Conservation (phyloP, 306 rosid genomes). For the Pyrus pyrifolia region DNA sequence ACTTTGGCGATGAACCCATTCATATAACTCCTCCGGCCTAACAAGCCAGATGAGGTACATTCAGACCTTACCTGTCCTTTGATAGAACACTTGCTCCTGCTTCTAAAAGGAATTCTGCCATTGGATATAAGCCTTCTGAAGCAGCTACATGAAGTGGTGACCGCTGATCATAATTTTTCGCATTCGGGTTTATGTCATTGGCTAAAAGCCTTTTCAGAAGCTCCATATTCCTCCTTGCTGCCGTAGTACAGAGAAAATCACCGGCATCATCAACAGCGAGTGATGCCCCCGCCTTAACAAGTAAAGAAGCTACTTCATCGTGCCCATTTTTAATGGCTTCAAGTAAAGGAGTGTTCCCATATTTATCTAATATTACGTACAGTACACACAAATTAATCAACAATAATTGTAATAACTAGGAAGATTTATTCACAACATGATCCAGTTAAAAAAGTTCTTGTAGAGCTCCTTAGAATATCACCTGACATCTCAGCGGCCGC, state of each 20-base stretch:
- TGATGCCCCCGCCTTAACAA: conserved; percentile 43
- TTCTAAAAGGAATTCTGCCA: conserved; percentile 39
- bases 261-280: conserved; percentile 47
- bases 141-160: conserved; percentile 62
- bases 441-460: not conserved
- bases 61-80: conserved; percentile 48
- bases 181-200: conserved; percentile 50
- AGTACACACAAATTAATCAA: conserved; percentile 2
- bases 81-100: conserved; percentile 61
- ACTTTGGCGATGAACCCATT: no score
- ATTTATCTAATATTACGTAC: conserved; percentile 34
- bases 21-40: no score
- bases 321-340: conserved; percentile 63
- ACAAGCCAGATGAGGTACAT: not conserved
- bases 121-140: conserved; percentile 44
- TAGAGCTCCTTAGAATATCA: conserved; percentile 12
- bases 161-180: conserved; percentile 53
- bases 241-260: conserved; percentile 43
- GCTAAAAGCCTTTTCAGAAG: conserved; percentile 40
- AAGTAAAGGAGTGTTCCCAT: conserved; percentile 57
- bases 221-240: conserved; percentile 34
- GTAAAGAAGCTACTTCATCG: conserved; percentile 42
- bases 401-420: not conserved
- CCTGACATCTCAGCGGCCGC: conserved; percentile 35
- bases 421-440: not conserved